Evolutionary conservation across 441 rosid genomes (phyloP).

Genomic region (Mallotus japonicus): DNA sequence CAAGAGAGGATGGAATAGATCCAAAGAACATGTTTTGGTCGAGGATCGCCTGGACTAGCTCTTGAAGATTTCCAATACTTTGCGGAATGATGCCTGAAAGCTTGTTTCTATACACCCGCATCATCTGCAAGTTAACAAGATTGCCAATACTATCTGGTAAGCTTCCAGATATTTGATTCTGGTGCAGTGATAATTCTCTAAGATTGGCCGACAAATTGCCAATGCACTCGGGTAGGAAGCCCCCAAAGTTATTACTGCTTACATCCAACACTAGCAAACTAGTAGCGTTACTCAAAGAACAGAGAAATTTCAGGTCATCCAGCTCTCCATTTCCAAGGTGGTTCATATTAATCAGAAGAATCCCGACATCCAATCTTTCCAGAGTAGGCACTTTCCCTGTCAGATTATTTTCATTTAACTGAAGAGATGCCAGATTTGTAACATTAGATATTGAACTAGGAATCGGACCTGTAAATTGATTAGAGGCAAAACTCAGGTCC

Average conservation of each 20-base stretch:
- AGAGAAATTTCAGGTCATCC: slow-evolving; percentile 24
- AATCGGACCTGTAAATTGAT: not conserved
- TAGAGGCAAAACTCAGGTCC: not conserved
- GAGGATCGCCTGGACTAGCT: slow-evolving; percentile 10
- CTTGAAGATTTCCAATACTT: slow-evolving; percentile 31
- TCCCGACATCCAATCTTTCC: no score
- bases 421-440: no score
- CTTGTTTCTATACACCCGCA: slow-evolving; percentile 7
- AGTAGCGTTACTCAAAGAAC: slow-evolving; percentile 25
- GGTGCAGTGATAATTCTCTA: not conserved
- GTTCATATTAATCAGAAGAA: not conserved
- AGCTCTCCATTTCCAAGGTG: slow-evolving; percentile 20
- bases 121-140: slow-evolving; percentile 21
- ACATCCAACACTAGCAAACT: not conserved
- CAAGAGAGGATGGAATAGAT: slow-evolving; percentile 39
- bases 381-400: no score
- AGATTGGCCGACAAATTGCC: slow-evolving; percentile 22
- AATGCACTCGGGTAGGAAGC: slow-evolving; percentile 21
- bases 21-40: slow-evolving; percentile 26
- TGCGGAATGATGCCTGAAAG: slow-evolving; percentile 36
- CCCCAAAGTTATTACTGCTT: slow-evolving; percentile 9
- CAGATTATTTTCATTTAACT: no score
- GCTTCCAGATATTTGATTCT: not conserved
- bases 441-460: not conserved
- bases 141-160: slow-evolving; percentile 29